Evolutionary conservation across 495 filamentous ascomycete genomes (phyloP).

Genomic region (Niebla homalea): DNA sequence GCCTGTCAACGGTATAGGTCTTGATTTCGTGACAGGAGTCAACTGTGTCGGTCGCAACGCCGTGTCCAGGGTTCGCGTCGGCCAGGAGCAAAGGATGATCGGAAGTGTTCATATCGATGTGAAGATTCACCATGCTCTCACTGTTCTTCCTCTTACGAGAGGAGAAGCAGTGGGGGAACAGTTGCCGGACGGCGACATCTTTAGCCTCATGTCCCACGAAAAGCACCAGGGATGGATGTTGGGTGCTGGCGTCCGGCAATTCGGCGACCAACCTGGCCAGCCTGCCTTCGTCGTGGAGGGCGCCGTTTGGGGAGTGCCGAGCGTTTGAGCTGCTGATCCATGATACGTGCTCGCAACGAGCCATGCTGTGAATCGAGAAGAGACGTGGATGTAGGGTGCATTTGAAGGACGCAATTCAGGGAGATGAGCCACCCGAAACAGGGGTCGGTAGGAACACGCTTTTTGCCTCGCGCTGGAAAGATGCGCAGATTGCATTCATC

Average conservation of each 20-base stretch:
- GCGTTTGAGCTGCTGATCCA: too few relatives aligned
- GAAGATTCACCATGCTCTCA: slow-evolving; percentile 13
- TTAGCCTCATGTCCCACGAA: slow-evolving; percentile 18
- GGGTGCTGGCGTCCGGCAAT: neutral
- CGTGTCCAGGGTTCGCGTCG: slow-evolving; percentile 12
- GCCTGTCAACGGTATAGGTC: slow-evolving; percentile 6
- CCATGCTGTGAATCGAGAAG: too few relatives aligned
- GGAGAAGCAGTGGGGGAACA: slow-evolving; percentile 5
- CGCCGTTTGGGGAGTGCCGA: too few relatives aligned
- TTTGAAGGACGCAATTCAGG: too few relatives aligned
- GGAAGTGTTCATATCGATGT: slow-evolving; percentile 12
- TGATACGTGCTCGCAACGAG: too few relatives aligned
- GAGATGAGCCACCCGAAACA: neutral
- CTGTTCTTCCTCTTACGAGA: neutral
- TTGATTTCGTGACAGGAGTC: slow-evolving; percentile 7
- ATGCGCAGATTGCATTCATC: neutral
- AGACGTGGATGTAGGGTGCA: too few relatives aligned
- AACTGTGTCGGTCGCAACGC: too few relatives aligned
- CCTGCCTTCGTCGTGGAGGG: too few relatives aligned
- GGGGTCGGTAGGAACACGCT: neutral
- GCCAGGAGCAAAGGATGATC: slow-evolving; percentile 16
- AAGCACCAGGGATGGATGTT: slow-evolving; percentile 15
- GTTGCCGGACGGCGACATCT: slow-evolving; percentile 12
- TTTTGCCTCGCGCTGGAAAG: neutral
- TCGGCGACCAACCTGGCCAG: too few relatives aligned